These are phyloP conservation scores for Talaromyces sp. DNA, from an alignment of 2,329 filamentous ascomycete species.

Conservation along the genomic window DNA sequence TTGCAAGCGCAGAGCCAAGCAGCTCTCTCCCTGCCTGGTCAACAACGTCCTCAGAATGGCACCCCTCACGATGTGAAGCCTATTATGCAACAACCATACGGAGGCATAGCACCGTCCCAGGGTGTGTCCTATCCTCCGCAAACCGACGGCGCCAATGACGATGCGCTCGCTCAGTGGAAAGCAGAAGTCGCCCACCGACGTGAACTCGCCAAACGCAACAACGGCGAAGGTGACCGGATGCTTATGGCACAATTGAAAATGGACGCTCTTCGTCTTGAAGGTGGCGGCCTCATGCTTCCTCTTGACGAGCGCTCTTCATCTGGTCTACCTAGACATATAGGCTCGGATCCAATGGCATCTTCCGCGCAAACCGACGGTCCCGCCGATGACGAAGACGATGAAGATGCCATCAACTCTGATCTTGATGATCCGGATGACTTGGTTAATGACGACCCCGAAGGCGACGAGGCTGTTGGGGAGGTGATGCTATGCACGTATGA, in stretches of 20 bases:
- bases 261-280: constrained; percentile 43
- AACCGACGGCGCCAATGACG: constrained; percentile 67
- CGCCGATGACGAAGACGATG: constrained; percentile 61
- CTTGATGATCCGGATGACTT: constrained; percentile 92
- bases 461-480: constrained; percentile 77
- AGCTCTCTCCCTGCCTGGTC: constrained; percentile 35
- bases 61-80: constrained; percentile 44
- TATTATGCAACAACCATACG: constrained; percentile 32
- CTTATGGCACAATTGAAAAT: constrained; percentile 44
- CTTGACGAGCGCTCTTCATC: constrained; percentile 34
- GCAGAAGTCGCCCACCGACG: constrained; percentile 45
- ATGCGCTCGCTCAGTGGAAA: constrained; percentile 54
- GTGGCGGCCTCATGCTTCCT: constrained; percentile 45
- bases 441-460: constrained; percentile 76
- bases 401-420: constrained; percentile 97
- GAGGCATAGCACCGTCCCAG: constrained; percentile 39
- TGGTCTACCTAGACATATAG: constrained; percentile 6
- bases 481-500: constrained; percentile 99
- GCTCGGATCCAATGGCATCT: constrained; percentile 12
- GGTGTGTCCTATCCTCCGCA: constrained; percentile 54
- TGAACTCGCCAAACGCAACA: constrained; percentile 36
- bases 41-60: constrained; percentile 32
- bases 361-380: constrained; percentile 56
- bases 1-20: constrained; percentile 42
- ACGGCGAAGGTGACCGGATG: constrained; percentile 36